phyloP scores from a whole-genome alignment of 2,329 filamentous ascomycete genomes.

The Colletotrichum sp. region DNA sequence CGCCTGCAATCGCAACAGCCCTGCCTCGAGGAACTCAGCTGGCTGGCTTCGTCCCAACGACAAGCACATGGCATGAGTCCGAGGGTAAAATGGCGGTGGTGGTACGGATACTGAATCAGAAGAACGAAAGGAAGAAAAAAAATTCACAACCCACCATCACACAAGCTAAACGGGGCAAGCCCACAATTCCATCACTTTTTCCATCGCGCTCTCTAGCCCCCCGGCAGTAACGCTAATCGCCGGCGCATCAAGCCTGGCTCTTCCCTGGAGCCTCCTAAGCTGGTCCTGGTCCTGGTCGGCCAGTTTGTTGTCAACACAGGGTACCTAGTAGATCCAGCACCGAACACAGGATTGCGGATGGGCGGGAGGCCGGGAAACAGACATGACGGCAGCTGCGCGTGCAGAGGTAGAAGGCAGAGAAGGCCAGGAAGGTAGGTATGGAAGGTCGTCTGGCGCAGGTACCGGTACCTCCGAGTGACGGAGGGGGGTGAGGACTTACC shows the following conservation, averaged over 20 bases:
- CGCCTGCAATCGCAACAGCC: background rate
- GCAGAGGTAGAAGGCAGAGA: background rate
- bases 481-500: background rate
- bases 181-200: background rate
- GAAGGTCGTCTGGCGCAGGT: background rate
- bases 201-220: background rate
- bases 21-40: background rate
- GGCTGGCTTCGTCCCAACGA: background rate
- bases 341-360: background rate
- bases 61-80: background rate
- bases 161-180: background rate
- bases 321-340: background rate
- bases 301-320: background rate
- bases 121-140: background rate
- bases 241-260: background rate
- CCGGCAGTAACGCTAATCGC: background rate
- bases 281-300: background rate
- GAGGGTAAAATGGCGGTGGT: background rate
- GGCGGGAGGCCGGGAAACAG: background rate
- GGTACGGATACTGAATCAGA: background rate
- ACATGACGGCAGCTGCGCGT: background rate
- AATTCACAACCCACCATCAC: background rate
- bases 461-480: slow-evolving; percentile 8
- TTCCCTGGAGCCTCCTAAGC: background rate
- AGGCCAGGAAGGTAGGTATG: background rate